Conservation (phyloP, 2,329 filamentous ascomycete genomes). For the Escovopsis weberi region DNA sequence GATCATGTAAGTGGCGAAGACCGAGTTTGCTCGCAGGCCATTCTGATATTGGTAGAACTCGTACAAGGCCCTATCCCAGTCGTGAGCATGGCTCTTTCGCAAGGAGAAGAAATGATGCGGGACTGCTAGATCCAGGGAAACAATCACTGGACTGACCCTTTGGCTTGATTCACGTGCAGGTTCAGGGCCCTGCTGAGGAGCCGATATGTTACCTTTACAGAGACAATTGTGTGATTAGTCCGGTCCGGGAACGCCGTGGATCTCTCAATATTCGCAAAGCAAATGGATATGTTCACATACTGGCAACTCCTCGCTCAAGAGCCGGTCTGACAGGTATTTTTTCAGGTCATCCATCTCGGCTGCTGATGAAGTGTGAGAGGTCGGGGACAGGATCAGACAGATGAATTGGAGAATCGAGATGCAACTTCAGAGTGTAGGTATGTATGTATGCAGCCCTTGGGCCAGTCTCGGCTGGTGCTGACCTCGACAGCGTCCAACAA, state of each 20-base stretch:
- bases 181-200: constrained; percentile 68
- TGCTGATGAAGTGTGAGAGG: background rate
- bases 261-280: background rate
- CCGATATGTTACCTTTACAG: constrained; percentile 66
- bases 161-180: constrained; percentile 74
- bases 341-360: constrained; percentile 46
- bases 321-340: constrained; percentile 58
- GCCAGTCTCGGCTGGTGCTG: too few species aligned
- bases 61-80: constrained; percentile 58
- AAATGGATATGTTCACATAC: constrained; percentile 29
- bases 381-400: too few species aligned
- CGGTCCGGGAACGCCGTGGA: background rate
- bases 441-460: too few species aligned
- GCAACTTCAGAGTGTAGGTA: too few species aligned
- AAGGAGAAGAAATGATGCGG: too few species aligned
- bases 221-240: background rate
- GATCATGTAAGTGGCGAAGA: constrained; percentile 89
- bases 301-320: constrained; percentile 61
- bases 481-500: too few species aligned
- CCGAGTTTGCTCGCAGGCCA: constrained; percentile 60
- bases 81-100: too few species aligned
- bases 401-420: too few species aligned
- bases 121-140: background rate
- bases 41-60: constrained; percentile 74
- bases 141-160: constrained; percentile 44